Percentiles rank a stretch among this genome's conserved stretches.
Evolutionary conservation across 169 alveolate genomes (phyloP).

Genomic region (Eimeria acervulina): DNA sequence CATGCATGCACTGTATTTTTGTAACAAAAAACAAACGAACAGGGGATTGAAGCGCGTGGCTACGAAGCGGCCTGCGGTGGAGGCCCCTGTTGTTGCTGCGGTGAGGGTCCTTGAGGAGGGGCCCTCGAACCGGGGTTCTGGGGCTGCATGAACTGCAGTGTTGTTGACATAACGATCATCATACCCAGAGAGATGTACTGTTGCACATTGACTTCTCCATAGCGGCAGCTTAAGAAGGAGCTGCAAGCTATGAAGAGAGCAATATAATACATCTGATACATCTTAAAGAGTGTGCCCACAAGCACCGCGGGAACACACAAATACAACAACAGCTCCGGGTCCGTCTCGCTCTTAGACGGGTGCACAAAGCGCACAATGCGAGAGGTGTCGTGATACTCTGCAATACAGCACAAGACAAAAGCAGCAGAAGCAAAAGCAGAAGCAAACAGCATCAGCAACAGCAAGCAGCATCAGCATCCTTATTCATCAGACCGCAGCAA

Average conservation of each 20-base stretch:
- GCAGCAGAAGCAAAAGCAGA: background rate
- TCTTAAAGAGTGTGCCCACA: slow-evolving; percentile 29
- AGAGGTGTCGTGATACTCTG: slow-evolving; percentile 58
- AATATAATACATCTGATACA: slow-evolving; percentile 25
- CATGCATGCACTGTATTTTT: background rate
- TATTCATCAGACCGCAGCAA: too few relatives aligned
- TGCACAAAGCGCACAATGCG: slow-evolving; percentile 50
- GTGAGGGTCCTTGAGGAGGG: background rate
- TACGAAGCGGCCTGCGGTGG: background rate
- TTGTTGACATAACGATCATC: slow-evolving; percentile 57
- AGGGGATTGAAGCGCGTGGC: background rate
- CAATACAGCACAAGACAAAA: background rate
- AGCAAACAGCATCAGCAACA: background rate
- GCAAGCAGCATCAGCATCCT: background rate
- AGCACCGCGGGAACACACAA: slow-evolving; percentile 61
- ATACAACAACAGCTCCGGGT: slow-evolving; percentile 57
- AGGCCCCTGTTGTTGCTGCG: background rate
- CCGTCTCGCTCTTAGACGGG: slow-evolving; percentile 19
- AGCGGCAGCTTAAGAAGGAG: slow-evolving; percentile 44
- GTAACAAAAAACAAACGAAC: background rate
- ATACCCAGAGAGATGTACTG: slow-evolving; percentile 34
- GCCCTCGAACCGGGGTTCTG: background rate
- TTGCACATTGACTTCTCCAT: slow-evolving; percentile 49
- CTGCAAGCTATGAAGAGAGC: slow-evolving; percentile 45
- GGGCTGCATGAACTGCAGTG: slow-evolving; percentile 74